Conservation (phyloP, 495 filamentous ascomycete species). For the Xylaria palmicola region DNA sequence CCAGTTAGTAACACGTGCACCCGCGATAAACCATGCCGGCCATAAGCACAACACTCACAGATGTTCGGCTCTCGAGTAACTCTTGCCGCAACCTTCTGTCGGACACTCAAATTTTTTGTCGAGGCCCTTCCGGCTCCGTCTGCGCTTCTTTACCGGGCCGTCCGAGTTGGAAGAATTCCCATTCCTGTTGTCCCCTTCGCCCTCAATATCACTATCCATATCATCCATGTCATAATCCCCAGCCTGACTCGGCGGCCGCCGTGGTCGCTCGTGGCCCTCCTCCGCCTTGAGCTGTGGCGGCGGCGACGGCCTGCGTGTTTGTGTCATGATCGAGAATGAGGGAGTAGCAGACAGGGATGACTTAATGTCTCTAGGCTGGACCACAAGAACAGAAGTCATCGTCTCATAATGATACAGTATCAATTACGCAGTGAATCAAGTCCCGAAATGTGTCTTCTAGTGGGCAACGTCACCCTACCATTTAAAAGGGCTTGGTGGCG, state of each 20-base stretch:
- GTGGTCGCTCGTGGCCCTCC: slow-evolving; percentile 41
- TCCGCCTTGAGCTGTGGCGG: slow-evolving; percentile 44
- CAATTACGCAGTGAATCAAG: slow-evolving; percentile 11
- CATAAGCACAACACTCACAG: slow-evolving; percentile 54
- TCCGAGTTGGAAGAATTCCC: slow-evolving; percentile 55
- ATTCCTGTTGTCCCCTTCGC: slow-evolving; percentile 39
- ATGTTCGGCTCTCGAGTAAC: slow-evolving; percentile 95
- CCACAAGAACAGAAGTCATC: slow-evolving; percentile 49
- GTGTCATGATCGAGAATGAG: slow-evolving; percentile 41
- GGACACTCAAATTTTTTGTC: slow-evolving; percentile 96
- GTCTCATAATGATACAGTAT: slow-evolving; percentile 20
- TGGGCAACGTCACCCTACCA: not conserved
- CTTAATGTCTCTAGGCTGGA: slow-evolving; percentile 42
- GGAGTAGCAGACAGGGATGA: slow-evolving; percentile 33
- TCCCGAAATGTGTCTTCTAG: slow-evolving; percentile 5
- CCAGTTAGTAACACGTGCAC: slow-evolving; percentile 19
- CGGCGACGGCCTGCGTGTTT: slow-evolving; percentile 41
- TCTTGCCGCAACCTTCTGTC: slow-evolving; percentile 87
- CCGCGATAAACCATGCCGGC: not conserved
- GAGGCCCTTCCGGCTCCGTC: slow-evolving; percentile 79
- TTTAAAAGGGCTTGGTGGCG: slow-evolving; percentile 14
- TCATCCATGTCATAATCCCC: slow-evolving; percentile 39
- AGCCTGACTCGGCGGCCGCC: slow-evolving; percentile 47
- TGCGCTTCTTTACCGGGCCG: slow-evolving; percentile 64
- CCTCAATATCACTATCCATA: slow-evolving; percentile 18